These are phyloP conservation scores for Tetrahymena elliotti DNA, from an alignment of 73 alveolate species.

Conservation along the genomic window DNA sequence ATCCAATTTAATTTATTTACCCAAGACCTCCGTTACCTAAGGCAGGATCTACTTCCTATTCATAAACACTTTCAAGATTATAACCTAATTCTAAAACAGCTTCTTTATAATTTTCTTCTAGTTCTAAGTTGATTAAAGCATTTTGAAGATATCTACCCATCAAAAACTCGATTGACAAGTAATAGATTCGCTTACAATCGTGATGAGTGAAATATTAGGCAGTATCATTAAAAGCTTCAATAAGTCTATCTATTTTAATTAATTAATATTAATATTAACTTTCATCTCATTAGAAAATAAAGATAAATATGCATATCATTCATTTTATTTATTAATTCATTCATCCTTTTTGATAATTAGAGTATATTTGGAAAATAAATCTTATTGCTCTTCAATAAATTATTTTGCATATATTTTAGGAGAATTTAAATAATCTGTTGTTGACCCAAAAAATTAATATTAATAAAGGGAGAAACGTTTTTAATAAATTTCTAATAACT, in stretches of 20 bases:
- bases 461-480: background rate
- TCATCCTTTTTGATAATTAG: no score
- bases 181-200: conserved; percentile 79
- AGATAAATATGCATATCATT: no score
- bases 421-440: background rate
- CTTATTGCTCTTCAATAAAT: background rate
- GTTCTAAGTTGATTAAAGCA: conserved; percentile 87
- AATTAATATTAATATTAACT: background rate
- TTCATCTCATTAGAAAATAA: no score
- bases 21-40: conserved; percentile 99
- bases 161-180: conserved; percentile 95
- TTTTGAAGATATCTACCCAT: conserved; percentile 96
- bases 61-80: conserved; percentile 88
- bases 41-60: conserved; percentile 98
- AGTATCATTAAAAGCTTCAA: conserved; percentile 95
- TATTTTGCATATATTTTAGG: background rate
- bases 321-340: no score
- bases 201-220: conserved; percentile 35
- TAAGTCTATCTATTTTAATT: conserved; percentile 68
- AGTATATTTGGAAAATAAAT: no score
- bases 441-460: no score
- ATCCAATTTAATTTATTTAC: background rate
- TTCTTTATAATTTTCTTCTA: conserved; percentile 82
- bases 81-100: conserved; percentile 88
- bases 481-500: background rate